phyloP scores from a whole-genome alignment of 2,329 filamentous ascomycete genomes.

The Karstenula rhodostoma region DNA sequence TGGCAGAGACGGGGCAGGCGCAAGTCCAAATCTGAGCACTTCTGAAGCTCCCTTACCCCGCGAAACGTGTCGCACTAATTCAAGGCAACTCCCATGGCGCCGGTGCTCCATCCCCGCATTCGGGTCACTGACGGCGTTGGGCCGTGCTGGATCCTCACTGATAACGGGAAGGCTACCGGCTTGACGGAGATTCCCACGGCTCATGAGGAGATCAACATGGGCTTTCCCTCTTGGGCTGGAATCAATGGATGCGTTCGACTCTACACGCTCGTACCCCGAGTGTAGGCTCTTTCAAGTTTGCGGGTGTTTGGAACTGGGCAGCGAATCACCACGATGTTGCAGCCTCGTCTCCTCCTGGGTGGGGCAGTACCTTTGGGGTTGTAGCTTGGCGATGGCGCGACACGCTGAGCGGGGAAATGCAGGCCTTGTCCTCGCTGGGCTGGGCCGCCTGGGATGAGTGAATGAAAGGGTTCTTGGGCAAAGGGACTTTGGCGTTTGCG shows the following conservation, averaged over 20 bases:
- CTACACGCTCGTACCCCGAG: too few relatives aligned
- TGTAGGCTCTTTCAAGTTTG: too few relatives aligned
- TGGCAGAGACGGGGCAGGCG: neutral
- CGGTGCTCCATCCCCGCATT: slow-evolving; percentile 1
- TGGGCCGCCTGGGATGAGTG: neutral
- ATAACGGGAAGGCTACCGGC: slow-evolving; percentile 5
- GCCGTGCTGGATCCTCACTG: slow-evolving; percentile 9
- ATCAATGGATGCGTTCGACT: too few relatives aligned
- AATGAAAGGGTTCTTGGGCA: too few relatives aligned
- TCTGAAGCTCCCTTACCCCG: slow-evolving; percentile 8
- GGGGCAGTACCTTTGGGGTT: neutral
- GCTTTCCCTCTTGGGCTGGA: neutral
- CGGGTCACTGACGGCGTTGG: slow-evolving; percentile 15
- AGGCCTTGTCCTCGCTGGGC: neutral
- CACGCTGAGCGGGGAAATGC: neutral
- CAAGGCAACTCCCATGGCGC: neutral
- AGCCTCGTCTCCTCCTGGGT: neutral
- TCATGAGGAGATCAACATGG: neutral
- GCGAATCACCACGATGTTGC: neutral
- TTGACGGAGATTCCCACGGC: neutral
- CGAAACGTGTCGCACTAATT: slow-evolving; percentile 8
- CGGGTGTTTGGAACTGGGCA: neutral
- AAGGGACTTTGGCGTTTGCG: neutral
- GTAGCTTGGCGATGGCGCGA: neutral
- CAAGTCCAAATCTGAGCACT: neutral